These are phyloP conservation scores for Glarea lozoyensis DNA, from an alignment of 495 filamentous ascomycete species.

Conservation along the genomic window DNA sequence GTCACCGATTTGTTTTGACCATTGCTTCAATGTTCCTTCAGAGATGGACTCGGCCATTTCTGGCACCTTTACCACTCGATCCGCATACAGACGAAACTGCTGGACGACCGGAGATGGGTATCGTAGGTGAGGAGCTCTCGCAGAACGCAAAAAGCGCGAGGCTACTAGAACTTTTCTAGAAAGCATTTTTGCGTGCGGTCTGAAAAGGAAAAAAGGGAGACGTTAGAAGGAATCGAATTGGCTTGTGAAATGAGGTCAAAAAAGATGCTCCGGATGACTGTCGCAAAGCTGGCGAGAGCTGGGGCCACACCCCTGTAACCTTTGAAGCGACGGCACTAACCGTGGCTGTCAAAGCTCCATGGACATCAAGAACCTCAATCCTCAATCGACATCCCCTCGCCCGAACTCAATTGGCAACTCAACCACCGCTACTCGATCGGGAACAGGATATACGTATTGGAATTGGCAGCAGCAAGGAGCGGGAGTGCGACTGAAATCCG, in stretches of 20 bases:
- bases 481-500: too few species aligned
- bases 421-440: too few species aligned
- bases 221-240: conserved; percentile 1
- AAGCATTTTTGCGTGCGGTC: conserved; percentile 30
- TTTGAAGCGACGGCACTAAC: too few species aligned
- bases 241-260: not conserved
- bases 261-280: not conserved
- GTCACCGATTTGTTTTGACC: conserved; percentile 90
- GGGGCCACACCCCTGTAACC: too few species aligned
- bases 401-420: too few species aligned
- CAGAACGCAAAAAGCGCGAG: conserved; percentile 33
- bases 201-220: conserved; percentile 16
- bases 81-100: conserved; percentile 53
- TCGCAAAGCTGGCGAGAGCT: too few species aligned
- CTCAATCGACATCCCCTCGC: too few species aligned
- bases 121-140: conserved; percentile 30
- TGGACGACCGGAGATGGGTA: conserved; percentile 32
- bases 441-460: too few species aligned
- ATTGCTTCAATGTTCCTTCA: conserved; percentile 94
- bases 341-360: too few species aligned
- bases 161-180: conserved; percentile 39
- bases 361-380: too few species aligned
- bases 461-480: too few species aligned
- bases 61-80: conserved; percentile 84
- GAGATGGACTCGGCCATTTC: conserved; percentile 99